Conservation (phyloP, 495 filamentous ascomycete species). For the Parachaetomium inaequale region DNA sequence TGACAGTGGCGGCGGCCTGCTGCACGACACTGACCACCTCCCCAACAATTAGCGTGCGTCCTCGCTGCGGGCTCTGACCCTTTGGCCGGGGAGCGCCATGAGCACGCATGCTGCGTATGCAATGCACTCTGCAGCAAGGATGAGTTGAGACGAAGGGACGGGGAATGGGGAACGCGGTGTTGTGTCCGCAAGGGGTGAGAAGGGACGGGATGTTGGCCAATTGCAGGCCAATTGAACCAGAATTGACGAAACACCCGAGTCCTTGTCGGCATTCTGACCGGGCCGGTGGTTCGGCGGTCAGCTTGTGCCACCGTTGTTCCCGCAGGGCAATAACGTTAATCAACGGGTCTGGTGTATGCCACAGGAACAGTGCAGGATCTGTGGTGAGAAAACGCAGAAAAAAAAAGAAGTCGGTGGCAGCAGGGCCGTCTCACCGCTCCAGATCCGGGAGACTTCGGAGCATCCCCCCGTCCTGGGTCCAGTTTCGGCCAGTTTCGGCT, state of each 20-base stretch:
- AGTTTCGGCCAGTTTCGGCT: neutral
- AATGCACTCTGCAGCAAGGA: conserved; percentile 15
- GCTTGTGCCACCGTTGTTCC: neutral
- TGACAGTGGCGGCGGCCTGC: conserved; percentile 8
- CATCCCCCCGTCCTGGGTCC: neutral
- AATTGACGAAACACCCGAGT: neutral
- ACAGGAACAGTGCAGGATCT: neutral
- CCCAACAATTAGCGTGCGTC: conserved; percentile 8
- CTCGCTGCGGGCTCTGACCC: neutral
- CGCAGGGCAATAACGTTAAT: neutral
- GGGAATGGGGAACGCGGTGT: neutral
- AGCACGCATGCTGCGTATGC: conserved; percentile 10
- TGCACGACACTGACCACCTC: conserved; percentile 18
- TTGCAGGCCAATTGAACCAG: neutral
- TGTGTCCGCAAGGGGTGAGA: neutral
- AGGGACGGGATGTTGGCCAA: neutral
- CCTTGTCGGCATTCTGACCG: neutral
- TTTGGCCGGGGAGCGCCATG: conserved; percentile 5
- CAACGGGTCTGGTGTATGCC: no score
- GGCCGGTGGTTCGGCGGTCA: conserved; percentile 7
- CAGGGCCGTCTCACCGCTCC: neutral
- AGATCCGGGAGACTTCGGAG: neutral
- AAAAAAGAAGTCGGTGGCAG: neutral
- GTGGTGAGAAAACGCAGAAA: neutral
- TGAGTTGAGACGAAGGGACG: neutral